phyloP scores from a whole-genome alignment of 1,284 basidiomycete genomes.

The Flammula alnicola region DNA sequence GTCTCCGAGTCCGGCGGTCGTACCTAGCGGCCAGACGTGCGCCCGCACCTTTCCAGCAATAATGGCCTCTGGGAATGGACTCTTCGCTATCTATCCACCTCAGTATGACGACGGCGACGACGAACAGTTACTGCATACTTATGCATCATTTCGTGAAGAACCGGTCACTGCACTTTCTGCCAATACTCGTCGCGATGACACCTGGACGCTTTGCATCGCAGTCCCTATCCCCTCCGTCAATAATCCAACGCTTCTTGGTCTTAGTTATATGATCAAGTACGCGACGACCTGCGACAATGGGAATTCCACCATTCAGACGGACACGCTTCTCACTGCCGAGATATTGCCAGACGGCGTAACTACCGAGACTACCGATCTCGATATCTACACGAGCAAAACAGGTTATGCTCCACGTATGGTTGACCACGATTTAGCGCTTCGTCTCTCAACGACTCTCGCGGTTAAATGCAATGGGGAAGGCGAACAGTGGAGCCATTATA shows the following conservation, averaged over 20 bases:
- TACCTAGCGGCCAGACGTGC: too few species aligned
- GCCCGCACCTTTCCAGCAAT: too few species aligned
- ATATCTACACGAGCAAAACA: background rate
- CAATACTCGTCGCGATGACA: too few species aligned
- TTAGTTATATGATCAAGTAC: conserved; percentile 6
- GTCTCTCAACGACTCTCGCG: conserved; percentile 4
- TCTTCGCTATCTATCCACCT: too few species aligned
- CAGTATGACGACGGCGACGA: too few species aligned
- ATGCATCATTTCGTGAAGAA: too few species aligned
- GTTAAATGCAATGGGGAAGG: conserved; percentile 4
- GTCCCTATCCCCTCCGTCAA: background rate
- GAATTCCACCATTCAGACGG: conserved; percentile 4
- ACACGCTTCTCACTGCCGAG: background rate
- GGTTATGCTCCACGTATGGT: background rate
- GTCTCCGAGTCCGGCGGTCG: too few species aligned
- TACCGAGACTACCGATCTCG: background rate
- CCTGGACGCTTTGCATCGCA: background rate
- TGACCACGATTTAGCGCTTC: conserved; percentile 2
- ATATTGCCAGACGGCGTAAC: background rate
- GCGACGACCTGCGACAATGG: conserved; percentile 3
- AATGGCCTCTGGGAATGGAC: too few species aligned
- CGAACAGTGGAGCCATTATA: background rate
- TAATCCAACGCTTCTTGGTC: background rate
- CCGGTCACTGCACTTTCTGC: too few species aligned
- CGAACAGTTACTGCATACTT: too few species aligned